These are phyloP conservation scores for Nigrospora oryzae DNA, from an alignment of 2,329 filamentous ascomycete species.

Conservation along the genomic window DNA sequence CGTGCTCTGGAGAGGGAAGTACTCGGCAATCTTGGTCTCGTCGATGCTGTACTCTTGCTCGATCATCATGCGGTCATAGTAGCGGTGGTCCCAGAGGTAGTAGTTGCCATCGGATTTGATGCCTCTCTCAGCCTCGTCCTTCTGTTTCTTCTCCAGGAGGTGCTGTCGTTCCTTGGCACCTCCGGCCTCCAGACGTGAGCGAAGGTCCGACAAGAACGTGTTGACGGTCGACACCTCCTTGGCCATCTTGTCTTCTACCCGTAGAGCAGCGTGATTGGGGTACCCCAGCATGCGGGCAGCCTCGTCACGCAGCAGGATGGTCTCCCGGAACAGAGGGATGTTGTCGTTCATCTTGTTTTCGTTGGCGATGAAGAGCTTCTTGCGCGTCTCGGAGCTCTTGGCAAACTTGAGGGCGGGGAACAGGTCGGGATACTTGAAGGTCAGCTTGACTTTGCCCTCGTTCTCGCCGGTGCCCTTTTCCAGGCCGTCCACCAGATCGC, in stretches of 20 bases:
- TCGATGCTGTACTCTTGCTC: conserved; percentile 75
- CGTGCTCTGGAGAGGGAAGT: conserved; percentile 69
- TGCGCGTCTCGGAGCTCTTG: conserved; percentile 58
- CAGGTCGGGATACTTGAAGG: conserved; percentile 78
- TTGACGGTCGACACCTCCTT: conserved; percentile 66
- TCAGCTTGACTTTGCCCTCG: conserved; percentile 65
- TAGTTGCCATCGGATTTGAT: conserved; percentile 58
- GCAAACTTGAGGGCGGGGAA: conserved; percentile 75
- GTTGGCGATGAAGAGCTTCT: conserved; percentile 63
- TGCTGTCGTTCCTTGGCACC: conserved; percentile 62
- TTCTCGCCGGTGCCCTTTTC: conserved; percentile 66
- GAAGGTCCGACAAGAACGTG: conserved; percentile 64
- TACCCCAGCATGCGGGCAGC: conserved; percentile 71
- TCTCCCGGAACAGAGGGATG: conserved; percentile 64
- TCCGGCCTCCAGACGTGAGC: conserved; percentile 56
- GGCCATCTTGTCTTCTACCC: conserved; percentile 80
- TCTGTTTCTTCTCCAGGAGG: conserved; percentile 67
- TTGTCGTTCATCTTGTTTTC: conserved; percentile 76
- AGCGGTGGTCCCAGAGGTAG: conserved; percentile 77
- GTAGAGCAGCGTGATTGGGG: conserved; percentile 65
- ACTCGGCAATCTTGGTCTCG: conserved; percentile 72
- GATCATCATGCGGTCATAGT: conserved; percentile 72
- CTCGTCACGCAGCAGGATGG: conserved; percentile 68
- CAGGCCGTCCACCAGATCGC: conserved; percentile 56
- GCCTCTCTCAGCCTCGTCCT: conserved; percentile 52